Evolutionary conservation across 345 rosid genomes (phyloP).

Genomic region (Eucalyptus cloeziana): DNA sequence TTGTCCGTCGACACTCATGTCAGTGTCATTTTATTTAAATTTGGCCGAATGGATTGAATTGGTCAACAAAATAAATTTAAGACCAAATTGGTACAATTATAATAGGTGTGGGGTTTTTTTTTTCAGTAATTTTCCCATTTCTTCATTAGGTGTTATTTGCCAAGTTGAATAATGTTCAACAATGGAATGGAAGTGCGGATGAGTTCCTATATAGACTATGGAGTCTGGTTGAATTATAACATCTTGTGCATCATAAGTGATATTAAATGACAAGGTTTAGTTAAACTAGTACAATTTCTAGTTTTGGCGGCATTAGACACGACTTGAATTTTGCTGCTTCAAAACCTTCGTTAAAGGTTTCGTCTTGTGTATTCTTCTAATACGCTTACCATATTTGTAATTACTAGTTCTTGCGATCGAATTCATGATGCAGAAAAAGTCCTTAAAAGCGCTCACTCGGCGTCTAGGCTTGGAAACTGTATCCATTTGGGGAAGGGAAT

Average conservation of each 20-base stretch:
- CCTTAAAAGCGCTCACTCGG: background rate
- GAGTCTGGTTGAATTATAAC: background rate
- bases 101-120: accelerated
- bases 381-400: background rate
- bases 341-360: background rate
- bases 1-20: accelerated
- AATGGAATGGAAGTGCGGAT: background rate
- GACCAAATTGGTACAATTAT: accelerated
- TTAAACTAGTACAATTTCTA: background rate
- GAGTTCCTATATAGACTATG: background rate
- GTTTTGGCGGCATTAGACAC: background rate
- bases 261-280: background rate
- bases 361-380: background rate
- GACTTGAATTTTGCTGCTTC: background rate
- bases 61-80: accelerated
- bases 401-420: background rate
- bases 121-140: accelerated
- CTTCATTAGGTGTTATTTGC: background rate
- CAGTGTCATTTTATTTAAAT: accelerated
- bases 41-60: accelerated
- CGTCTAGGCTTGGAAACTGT: background rate
- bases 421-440: background rate
- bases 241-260: background rate
- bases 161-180: background rate
- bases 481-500: background rate